A percentile compares a stretch with the other conserved stretches of the same genome.
Evolutionary conservation across 352 stramenopile species (phyloP).

Genomic region (Phytophthora ramorum): DNA sequence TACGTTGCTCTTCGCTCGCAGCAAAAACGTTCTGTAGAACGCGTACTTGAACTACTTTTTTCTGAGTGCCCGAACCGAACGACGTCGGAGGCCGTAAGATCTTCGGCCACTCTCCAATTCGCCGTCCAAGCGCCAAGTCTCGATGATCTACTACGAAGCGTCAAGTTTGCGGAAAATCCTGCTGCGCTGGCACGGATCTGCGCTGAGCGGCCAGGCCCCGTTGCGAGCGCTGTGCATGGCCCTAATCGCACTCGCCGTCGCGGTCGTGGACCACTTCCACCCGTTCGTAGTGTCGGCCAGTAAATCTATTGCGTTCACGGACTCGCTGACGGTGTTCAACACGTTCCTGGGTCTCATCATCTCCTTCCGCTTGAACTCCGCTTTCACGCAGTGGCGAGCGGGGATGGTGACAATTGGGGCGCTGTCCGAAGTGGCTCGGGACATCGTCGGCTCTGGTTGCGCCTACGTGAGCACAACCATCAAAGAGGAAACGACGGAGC

Average conservation of each 20-base stretch:
- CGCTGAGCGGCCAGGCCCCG: constrained; percentile 67
- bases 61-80: constrained; percentile 9
- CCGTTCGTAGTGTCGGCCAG: too few species aligned
- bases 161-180: constrained; percentile 62
- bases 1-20: too few species aligned
- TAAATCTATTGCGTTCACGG: too few species aligned
- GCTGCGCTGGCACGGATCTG: constrained; percentile 73
- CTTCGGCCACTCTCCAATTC: constrained; percentile 20
- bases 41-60: background rate
- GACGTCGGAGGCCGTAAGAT: background rate
- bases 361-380: too few species aligned
- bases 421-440: too few species aligned
- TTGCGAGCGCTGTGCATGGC: constrained; percentile 71
- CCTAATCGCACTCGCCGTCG: constrained; percentile 55
- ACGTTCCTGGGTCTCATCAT: too few species aligned
- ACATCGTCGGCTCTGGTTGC: too few species aligned
- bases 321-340: too few species aligned
- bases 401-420: too few species aligned
- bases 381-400: too few species aligned
- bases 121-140: constrained; percentile 5
- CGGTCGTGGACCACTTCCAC: constrained; percentile 53
- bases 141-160: constrained; percentile 84
- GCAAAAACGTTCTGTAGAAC: background rate
- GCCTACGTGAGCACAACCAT: too few species aligned
- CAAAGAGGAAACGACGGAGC: too few species aligned